Evolutionary conservation across 441 rosid species (phyloP).

Genomic region (Metrosideros polymorpha): DNA sequence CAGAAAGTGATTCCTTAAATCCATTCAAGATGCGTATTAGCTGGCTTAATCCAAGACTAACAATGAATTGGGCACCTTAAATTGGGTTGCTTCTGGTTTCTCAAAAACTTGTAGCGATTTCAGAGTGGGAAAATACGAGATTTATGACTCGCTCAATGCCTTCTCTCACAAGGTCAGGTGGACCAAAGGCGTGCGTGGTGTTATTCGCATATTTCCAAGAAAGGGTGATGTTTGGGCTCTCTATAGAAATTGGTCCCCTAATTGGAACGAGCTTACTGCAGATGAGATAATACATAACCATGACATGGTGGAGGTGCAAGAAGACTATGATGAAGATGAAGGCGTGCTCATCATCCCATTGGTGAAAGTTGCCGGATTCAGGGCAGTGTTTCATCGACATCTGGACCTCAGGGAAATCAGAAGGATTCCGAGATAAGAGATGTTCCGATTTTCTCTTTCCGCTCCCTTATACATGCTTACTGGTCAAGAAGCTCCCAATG

Average conservation of each 20-base stretch:
- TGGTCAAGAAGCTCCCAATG: slow-evolving; percentile 61
- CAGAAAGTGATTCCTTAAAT: too few relatives aligned
- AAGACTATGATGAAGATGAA: slow-evolving; percentile 48
- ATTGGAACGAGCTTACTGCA: slow-evolving; percentile 62
- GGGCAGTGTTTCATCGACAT: slow-evolving; percentile 47
- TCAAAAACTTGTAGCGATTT: too few relatives aligned
- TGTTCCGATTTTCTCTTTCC: slow-evolving; percentile 89
- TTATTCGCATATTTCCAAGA: slow-evolving; percentile 55
- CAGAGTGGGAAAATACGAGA: too few relatives aligned
- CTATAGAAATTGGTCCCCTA: slow-evolving; percentile 83
- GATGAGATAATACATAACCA: slow-evolving; percentile 62
- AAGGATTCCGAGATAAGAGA: slow-evolving; percentile 58
- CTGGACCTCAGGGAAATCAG: slow-evolving; percentile 26
- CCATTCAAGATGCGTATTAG: too few relatives aligned
- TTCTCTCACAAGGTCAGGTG: too few relatives aligned
- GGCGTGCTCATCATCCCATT: slow-evolving; percentile 49
- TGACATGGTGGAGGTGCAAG: slow-evolving; percentile 88
- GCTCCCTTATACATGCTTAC: slow-evolving; percentile 71
- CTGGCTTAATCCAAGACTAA: too few relatives aligned
- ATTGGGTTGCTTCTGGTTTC: too few relatives aligned
- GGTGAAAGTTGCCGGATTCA: slow-evolving; percentile 62
- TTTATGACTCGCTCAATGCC: too few relatives aligned
- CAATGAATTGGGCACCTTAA: too few relatives aligned
- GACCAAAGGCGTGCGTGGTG: slow-evolving; percentile 61
- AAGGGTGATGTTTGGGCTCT: slow-evolving; percentile 92